Conservation (phyloP, 2,329 filamentous ascomycete genomes). For the Bipolaris zeicola region DNA sequence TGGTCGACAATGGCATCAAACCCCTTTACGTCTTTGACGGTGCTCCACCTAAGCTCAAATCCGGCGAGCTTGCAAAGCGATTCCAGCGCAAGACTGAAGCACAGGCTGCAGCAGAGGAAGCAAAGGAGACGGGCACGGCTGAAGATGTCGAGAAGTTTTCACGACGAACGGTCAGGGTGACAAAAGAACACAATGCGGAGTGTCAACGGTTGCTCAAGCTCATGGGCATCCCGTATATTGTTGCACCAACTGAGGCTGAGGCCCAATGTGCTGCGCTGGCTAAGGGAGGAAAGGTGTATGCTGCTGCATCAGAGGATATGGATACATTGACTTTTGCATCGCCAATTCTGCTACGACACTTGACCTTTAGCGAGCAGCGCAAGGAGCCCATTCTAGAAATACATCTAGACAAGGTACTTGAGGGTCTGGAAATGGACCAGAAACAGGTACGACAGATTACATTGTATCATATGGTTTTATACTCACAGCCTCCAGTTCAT, state of each 20-base stretch:
- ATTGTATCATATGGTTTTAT: conserved; percentile 2
- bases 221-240: conserved; percentile 95
- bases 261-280: conserved; percentile 93
- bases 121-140: conserved; percentile 94
- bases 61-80: conserved; percentile 92
- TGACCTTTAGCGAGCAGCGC: conserved; percentile 95
- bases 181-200: conserved; percentile 94
- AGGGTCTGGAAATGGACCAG: conserved; percentile 85
- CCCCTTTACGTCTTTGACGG: conserved; percentile 98
- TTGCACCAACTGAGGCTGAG: conserved; percentile 95
- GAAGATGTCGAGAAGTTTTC: conserved; percentile 99
- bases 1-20: conserved; percentile 99
- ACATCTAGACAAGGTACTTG: conserved; percentile 81
- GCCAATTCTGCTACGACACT: conserved; percentile 86
- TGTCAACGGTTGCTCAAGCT: conserved; percentile 88
- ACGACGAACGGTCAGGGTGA: conserved; percentile 87
- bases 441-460: conserved; percentile 66
- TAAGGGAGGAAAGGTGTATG: conserved; percentile 91
- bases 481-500: conserved; percentile 70
- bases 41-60: conserved; percentile 95
- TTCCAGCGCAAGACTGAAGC: conserved; percentile 95
- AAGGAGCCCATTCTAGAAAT: conserved; percentile 99
- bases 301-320: conserved; percentile 97
- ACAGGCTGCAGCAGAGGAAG: conserved; percentile 86
- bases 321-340: conserved; percentile 95